phyloP scores from a whole-genome alignment of 1,284 basidiomycete species.

The Cutaneotrichosporon dermatis region DNA sequence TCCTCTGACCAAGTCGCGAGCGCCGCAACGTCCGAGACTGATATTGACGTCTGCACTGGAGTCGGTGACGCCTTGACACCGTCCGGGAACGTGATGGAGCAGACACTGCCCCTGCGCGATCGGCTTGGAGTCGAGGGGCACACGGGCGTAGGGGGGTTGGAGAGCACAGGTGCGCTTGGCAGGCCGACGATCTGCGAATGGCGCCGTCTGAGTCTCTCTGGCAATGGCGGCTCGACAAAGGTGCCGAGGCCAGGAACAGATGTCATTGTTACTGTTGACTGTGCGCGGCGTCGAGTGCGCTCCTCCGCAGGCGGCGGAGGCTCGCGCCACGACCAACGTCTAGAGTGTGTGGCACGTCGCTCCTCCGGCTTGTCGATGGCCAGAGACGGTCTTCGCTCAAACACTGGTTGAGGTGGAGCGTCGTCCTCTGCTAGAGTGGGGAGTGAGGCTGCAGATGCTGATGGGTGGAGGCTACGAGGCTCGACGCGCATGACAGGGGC shows the following conservation, averaged over 20 bases:
- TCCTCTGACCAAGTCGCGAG: slow-evolving; percentile 15
- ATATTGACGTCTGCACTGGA: neutral
- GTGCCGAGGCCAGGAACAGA: neutral
- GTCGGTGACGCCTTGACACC: slow-evolving; percentile 2
- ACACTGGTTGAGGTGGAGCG: neutral
- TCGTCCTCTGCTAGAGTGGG: slow-evolving; percentile 11
- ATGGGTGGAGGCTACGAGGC: neutral
- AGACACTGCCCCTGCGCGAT: neutral
- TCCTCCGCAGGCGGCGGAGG: neutral
- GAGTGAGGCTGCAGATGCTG: neutral
- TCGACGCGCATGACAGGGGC: neutral
- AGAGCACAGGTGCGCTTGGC: neutral
- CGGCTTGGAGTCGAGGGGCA: neutral
- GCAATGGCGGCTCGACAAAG: slow-evolving; percentile 6
- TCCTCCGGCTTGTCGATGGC: neutral
- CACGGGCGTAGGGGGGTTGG: neutral
- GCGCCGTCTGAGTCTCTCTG: neutral
- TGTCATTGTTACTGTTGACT: slow-evolving; percentile 6
- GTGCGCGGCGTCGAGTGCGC: slow-evolving; percentile 1
- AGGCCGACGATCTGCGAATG: slow-evolving; percentile 1
- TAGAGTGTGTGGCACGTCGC: neutral
- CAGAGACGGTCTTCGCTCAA: too few relatives aligned
- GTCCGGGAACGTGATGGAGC: neutral
- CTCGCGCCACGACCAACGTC: slow-evolving; percentile 3
- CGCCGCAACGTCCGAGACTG: slow-evolving; percentile 16